Conservation (phyloP, 345 rosid genomes). For the Tarenaya hassleriana region DNA sequence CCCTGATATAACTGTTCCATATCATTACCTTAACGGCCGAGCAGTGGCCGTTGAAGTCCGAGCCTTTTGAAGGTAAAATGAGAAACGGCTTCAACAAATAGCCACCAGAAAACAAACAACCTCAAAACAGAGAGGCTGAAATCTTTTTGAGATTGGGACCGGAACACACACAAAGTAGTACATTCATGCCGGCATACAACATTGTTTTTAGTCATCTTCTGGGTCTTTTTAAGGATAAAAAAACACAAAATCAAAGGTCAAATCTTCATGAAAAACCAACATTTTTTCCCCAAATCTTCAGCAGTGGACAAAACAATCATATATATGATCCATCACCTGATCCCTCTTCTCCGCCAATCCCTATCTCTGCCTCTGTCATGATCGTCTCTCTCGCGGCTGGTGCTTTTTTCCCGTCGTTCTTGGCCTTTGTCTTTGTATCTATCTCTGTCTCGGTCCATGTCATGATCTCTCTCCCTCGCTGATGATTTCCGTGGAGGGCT, state of each 20-base stretch:
- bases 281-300: too few relatives aligned
- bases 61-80: too few relatives aligned
- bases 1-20: too few relatives aligned
- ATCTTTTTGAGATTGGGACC: slow-evolving; percentile 6
- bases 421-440: slow-evolving; percentile 42
- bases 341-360: slow-evolving; percentile 58
- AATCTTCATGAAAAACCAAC: too few relatives aligned
- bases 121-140: too few relatives aligned
- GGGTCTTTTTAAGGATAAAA: too few relatives aligned
- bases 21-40: too few relatives aligned
- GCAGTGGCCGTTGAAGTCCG: too few relatives aligned
- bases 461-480: slow-evolving; percentile 41
- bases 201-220: slow-evolving; percentile 11
- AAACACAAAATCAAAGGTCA: too few relatives aligned
- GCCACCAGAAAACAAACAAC: too few relatives aligned
- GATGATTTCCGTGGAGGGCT: slow-evolving; percentile 71
- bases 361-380: slow-evolving; percentile 64
- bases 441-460: slow-evolving; percentile 38
- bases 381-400: slow-evolving; percentile 65
- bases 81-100: too few relatives aligned
- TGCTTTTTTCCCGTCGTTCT: slow-evolving; percentile 66
- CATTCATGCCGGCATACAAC: not conserved
- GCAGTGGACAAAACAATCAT: slow-evolving; percentile 13
- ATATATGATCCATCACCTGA: slow-evolving; percentile 21
- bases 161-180: slow-evolving; percentile 10